A percentile compares a stretch with the other conserved stretches of the same genome.
These are phyloP conservation scores for Barnettozyma salicaria DNA, from an alignment of 805 yeast species.

Conservation along the genomic window DNA sequence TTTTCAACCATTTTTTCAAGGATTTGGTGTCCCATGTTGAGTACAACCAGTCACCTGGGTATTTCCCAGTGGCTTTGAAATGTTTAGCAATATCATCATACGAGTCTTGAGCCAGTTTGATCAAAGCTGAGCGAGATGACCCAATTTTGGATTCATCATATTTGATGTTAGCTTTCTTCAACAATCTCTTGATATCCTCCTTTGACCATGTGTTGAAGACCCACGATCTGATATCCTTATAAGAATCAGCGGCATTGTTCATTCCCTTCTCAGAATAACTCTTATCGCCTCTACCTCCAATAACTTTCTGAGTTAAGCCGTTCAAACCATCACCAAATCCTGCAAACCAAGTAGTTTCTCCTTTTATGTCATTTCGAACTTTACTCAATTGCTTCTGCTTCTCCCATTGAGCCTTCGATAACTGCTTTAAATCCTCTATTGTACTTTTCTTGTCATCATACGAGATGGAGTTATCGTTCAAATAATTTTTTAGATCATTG, in stretches of 20 bases:
- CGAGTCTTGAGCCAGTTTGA: constrained; percentile 36
- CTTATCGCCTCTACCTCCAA: constrained; percentile 1
- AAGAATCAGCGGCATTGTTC: not conserved
- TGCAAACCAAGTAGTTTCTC: constrained; percentile 4
- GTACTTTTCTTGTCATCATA: constrained; percentile 22
- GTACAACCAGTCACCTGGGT: constrained; percentile 49
- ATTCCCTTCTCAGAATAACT: constrained; percentile 9
- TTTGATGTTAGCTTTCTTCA: constrained; percentile 30
- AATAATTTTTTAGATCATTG: constrained; percentile 30
- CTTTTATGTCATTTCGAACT: not conserved
- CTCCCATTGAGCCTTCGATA: constrained; percentile 28
- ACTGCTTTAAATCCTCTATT: constrained; percentile 23
- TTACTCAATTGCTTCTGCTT: constrained; percentile 4
- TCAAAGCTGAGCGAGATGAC: constrained; percentile 35
- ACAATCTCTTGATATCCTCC: constrained; percentile 29
- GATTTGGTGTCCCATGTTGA: constrained; percentile 47
- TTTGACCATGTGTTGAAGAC: constrained; percentile 43
- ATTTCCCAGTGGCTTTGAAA: constrained; percentile 36
- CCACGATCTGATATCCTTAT: constrained; percentile 34
- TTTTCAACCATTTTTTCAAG: constrained; percentile 43
- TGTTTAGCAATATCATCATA: constrained; percentile 34
- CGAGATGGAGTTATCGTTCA: constrained; percentile 27
- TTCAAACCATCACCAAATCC: not conserved
- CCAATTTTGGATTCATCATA: constrained; percentile 19
- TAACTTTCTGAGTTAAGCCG: constrained; percentile 4